Percentiles rank a stretch among this genome's conserved stretches.
phyloP scores from a whole-genome alignment of 2,329 filamentous ascomycete genomes.

The Colletotrichum brevisporum region DNA sequence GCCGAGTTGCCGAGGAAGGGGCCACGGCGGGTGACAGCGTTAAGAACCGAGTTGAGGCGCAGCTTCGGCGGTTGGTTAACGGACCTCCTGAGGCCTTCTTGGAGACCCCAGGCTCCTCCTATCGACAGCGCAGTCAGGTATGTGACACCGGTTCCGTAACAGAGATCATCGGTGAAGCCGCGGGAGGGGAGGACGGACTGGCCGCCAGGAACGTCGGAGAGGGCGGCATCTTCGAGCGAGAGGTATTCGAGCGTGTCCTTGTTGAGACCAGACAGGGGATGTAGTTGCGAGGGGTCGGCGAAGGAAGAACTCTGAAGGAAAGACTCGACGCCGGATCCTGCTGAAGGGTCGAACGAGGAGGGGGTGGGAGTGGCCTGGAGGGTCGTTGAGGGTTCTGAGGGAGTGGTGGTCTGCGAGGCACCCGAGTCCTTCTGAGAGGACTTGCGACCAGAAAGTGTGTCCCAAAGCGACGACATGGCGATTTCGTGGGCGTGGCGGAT shows the following conservation, averaged over 20 bases:
- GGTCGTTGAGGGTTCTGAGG: constrained; percentile 62
- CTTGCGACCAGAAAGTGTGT: constrained; percentile 73
- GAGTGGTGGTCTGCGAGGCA: constrained; percentile 47
- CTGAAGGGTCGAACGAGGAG: constrained; percentile 77
- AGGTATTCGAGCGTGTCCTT: constrained; percentile 96
- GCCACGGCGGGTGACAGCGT: constrained; percentile 91
- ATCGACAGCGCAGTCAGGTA: constrained; percentile 89
- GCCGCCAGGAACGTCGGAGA: constrained; percentile 87
- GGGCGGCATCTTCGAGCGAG: constrained; percentile 89
- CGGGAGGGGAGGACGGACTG: constrained; percentile 92
- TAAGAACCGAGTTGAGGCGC: constrained; percentile 92
- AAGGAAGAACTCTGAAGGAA: constrained; percentile 85
- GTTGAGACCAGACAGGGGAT: constrained; percentile 94
- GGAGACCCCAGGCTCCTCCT: constrained; percentile 92
- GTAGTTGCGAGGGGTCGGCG: constrained; percentile 88
- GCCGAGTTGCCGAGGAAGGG: constrained; percentile 97
- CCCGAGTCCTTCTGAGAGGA: constrained; percentile 54
- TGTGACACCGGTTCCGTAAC: constrained; percentile 95
- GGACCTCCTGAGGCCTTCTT: constrained; percentile 88
- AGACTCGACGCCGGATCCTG: constrained; percentile 84
- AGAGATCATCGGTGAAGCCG: constrained; percentile 98
- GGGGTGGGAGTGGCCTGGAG: constrained; percentile 68
- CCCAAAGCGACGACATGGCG: constrained; percentile 72
- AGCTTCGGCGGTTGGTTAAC: constrained; percentile 86
- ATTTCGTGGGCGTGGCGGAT: constrained; percentile 31